Evolutionary conservation across 257 asterid genomes (phyloP).

Genomic region (Capsicum rhomboideum): DNA sequence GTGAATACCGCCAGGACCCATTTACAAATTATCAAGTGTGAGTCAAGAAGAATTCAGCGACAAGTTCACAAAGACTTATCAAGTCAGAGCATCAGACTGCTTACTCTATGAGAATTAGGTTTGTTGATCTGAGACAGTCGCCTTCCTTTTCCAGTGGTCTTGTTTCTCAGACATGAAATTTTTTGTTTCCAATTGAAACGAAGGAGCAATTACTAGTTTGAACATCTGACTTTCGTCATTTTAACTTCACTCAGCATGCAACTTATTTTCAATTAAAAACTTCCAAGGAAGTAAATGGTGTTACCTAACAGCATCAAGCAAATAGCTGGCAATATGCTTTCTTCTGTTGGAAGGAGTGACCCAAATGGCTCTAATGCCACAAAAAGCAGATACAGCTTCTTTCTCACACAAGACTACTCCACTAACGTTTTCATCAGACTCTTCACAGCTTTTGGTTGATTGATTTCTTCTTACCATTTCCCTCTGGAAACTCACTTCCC

Average conservation of each 20-base stretch:
- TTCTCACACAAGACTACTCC: constrained; percentile 46
- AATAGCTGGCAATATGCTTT: constrained; percentile 57
- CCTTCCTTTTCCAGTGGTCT: neutral
- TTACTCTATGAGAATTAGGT: neutral
- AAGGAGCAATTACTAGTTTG: neutral
- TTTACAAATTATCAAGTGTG: neutral
- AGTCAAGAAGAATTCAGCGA: neutral
- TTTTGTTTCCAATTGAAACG: neutral
- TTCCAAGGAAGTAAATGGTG: neutral
- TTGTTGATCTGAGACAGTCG: neutral
- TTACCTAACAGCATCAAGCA: constrained; percentile 79
- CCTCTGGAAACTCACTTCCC: constrained; percentile 55
- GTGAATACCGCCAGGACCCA: neutral
- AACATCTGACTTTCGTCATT: neutral
- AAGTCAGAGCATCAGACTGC: neutral
- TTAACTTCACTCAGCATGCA: neutral
- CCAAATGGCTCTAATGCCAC: constrained; percentile 95
- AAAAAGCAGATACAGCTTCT: constrained; percentile 49
- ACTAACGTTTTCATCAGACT: constrained; percentile 21
- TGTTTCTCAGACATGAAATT: neutral
- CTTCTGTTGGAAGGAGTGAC: constrained; percentile 70
- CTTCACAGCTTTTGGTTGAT: constrained; percentile 12
- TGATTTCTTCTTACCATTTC: constrained; percentile 41
- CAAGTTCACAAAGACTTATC: neutral
- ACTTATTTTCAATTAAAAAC: neutral